Base-by-base conservation (phyloP, 345 rosid species). In the Euphorbia pulcherrima region DNA sequence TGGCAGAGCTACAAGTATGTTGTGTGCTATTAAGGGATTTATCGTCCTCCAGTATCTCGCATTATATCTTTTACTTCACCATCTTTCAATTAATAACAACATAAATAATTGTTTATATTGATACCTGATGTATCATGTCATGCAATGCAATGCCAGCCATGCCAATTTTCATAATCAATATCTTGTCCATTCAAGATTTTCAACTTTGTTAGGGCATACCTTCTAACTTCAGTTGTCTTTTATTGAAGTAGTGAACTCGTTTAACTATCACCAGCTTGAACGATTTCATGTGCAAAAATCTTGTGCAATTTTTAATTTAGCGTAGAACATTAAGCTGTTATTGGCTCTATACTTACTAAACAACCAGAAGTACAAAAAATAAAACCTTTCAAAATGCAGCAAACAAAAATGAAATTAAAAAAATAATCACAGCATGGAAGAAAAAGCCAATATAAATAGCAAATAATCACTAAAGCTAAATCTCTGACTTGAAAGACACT, bases 401-500 rank as follows among this genome's bases (percentile, higher is more conserved):
- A 62, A 33, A 59, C 0, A 60, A 13, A 60, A 35, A 2, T 33
- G 5, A 4, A 60, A 40, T 40, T 23, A 9, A 17, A 62, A 6
- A 24, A 1, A 8, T 30, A 52, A 24, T 50, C 17, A n/a, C 26
- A 64, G 20, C 53, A 65, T 21, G 7, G 20, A 16, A 10, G 46
- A 50, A 33, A 51, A 11, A 11, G n/a, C 5, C 58, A 27, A 17
- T 17, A 8, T 17, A 13, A 44, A 2, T 44, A 23, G 21, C 2
- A 24, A 47, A 18, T 10, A 18, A 18, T 26, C 2, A 28, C 28
- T 29, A 23, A 46, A 68, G 21, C 17, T 46, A 58, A 30, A 50
- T 61, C 48, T 67, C 85, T 44, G 62, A 94, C 99, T 97, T 94
- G 96, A 94, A 94, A 59, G 97, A 91, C 52, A 94, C 96, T 61